Evolutionary conservation across 1,139 yeast genomes (phyloP), one percentile per base, ranked within the genome.

Genomic region (Pichia sp.): DNA sequence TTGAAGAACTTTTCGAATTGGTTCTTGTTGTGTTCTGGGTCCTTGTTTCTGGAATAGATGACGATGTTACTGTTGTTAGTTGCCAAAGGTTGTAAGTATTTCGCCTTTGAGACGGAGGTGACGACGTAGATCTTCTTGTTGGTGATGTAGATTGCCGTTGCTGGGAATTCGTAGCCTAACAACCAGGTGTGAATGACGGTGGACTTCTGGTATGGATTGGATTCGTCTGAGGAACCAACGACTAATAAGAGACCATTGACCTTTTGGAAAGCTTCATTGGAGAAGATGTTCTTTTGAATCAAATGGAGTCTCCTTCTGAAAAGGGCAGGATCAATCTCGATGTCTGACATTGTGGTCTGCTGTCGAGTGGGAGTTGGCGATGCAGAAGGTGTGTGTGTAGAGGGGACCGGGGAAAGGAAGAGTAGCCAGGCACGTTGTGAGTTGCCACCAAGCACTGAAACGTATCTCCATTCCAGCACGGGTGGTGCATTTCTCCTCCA

Each of bases 111-210:
- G 45, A 83, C 85, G 33, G 94, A 83, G 0, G 98, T 91, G 51
- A 91, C 75, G 50, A 93, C 72, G 15, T 81, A 69, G 42, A 83
- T 72, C 58, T 80, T 81, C 39, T 77, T 77, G 47, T 77, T 75
- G 6, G 87, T 78, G 51, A 91, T 70, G 45, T 77, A 81, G 50
- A 93, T 68, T 38, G 83, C 83, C 1, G 98, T 90, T 48, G 95
- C 94, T 20, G 96, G 95, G 62, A 93, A 91, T 64, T 94, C 98
- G 64, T 91, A 93, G 7, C 98, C 97, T 50, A 93, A 71, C 50
- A 93, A 72, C 98, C 98, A 93, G 43, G 85, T 85, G 65, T 91
- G 98, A 42, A 91, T 68, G 42, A 87, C 86, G 0, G 96, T 84
- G 12, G 96, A 85, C 67, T 89, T 89, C 63, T 87, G 89, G 67